A percentile compares a stretch with the other conserved stretches of the same genome.
These are phyloP conservation scores for Aureobasidium melanogenum DNA, from an alignment of 2,329 filamentous ascomycete genomes.

Conservation along the genomic window DNA sequence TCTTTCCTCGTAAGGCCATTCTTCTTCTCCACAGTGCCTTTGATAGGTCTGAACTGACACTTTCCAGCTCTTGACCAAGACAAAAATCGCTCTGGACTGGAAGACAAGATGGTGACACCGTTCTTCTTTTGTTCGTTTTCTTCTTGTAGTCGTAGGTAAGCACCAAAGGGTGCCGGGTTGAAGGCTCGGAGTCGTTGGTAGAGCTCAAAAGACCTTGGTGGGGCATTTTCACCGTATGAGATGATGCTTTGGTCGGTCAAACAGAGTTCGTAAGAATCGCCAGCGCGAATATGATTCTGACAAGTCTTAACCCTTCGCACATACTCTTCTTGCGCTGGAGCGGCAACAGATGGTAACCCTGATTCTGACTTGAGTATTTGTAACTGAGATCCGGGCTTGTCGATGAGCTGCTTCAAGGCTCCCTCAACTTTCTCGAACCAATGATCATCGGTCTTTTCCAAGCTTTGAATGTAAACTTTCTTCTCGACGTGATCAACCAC, in stretches of 20 bases:
- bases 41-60: constrained; percentile 86
- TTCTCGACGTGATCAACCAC: constrained; percentile 63
- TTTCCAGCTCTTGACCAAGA: constrained; percentile 52
- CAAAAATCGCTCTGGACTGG: constrained; percentile 84
- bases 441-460: constrained; percentile 37
- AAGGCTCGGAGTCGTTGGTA: constrained; percentile 60
- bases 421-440: constrained; percentile 18
- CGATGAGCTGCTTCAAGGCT: neutral
- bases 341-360: constrained; percentile 12
- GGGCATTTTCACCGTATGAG: constrained; percentile 22
- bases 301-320: constrained; percentile 59
- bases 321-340: constrained; percentile 39
- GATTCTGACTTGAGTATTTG: neutral
- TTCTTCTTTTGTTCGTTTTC: constrained; percentile 26
- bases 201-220: constrained; percentile 52
- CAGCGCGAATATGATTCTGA: constrained; percentile 42
- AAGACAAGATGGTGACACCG: constrained; percentile 60
- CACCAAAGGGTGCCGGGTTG: constrained; percentile 79
- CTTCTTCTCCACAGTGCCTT: constrained; percentile 84
- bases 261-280: constrained; percentile 80
- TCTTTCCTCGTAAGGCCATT: constrained; percentile 58
- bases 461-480: constrained; percentile 57
- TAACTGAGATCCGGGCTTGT: neutral
- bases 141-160: constrained; percentile 61
- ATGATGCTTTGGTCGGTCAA: constrained; percentile 68